Conservation (phyloP, 2,329 filamentous ascomycete species). For the Fusarium coicis region DNA sequence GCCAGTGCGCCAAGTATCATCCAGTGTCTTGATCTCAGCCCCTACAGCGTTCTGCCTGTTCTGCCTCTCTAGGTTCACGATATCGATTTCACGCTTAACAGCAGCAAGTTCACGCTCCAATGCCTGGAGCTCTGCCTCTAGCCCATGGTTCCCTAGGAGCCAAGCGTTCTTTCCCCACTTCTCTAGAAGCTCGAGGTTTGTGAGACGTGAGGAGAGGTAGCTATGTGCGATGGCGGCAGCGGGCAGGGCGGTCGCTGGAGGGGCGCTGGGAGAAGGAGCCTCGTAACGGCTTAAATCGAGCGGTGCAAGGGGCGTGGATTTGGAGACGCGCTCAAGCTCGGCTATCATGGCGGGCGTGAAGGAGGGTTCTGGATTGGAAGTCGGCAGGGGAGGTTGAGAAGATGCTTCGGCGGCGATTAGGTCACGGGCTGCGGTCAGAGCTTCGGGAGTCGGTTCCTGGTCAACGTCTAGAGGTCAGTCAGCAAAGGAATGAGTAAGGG, state of each 20-base stretch:
- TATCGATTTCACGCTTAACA: conserved; percentile 75
- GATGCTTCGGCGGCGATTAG: conserved; percentile 76
- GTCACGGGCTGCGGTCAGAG: conserved; percentile 73
- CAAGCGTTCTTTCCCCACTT: conserved; percentile 89
- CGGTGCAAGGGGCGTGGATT: conserved; percentile 53
- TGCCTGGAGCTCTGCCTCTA: conserved; percentile 73
- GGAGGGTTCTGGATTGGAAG: conserved; percentile 59
- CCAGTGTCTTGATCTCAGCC: conserved; percentile 78
- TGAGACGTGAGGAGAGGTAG: conserved; percentile 63
- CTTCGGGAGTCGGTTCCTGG: conserved; percentile 69
- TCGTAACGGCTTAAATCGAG: conserved; percentile 86
- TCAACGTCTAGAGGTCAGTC: conserved; percentile 77
- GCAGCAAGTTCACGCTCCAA: conserved; percentile 81
- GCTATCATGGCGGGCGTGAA: conserved; percentile 74
- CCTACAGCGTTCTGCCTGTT: conserved; percentile 75
- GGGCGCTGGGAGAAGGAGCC: conserved; percentile 55
- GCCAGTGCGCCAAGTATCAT: conserved; percentile 82
- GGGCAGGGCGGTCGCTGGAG: conserved; percentile 72
- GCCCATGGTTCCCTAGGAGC: conserved; percentile 84
- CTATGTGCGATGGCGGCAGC: conserved; percentile 60
- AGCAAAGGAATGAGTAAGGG: conserved; percentile 17
- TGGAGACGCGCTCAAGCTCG: conserved; percentile 75
- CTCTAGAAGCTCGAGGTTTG: conserved; percentile 78
- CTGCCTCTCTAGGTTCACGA: conserved; percentile 76
- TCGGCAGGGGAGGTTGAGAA: conserved; percentile 60